Evolutionary conservation across 2,329 filamentous ascomycete species (phyloP).

Genomic region (Zelopaecilomyces penicillatus): DNA sequence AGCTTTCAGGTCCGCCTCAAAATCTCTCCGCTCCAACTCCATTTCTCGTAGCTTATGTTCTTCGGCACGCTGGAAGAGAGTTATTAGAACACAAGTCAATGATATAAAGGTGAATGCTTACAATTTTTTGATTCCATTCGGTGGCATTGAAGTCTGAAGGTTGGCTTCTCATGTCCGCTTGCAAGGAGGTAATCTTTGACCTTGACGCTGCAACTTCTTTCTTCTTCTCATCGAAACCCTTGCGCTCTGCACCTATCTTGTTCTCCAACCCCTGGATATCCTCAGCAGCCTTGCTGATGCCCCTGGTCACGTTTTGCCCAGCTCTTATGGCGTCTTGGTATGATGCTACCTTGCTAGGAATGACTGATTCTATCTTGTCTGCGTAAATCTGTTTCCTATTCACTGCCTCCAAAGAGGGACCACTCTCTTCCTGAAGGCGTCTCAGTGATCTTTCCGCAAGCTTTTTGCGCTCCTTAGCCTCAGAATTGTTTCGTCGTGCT

Average conservation of each 20-base stretch:
- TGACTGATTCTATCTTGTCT: slow-evolving; percentile 44
- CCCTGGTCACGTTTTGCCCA: slow-evolving; percentile 35
- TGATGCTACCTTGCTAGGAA: slow-evolving; percentile 44
- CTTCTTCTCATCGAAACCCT: slow-evolving; percentile 40
- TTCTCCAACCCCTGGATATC: slow-evolving; percentile 34
- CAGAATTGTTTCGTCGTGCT: slow-evolving; percentile 37
- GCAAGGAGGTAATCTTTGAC: slow-evolving; percentile 52
- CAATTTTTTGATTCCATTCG: slow-evolving; percentile 65
- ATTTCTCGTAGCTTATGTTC: slow-evolving; percentile 49
- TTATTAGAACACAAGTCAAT: not conserved
- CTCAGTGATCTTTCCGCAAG: slow-evolving; percentile 48
- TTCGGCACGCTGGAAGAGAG: slow-evolving; percentile 45
- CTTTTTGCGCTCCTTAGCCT: slow-evolving; percentile 48
- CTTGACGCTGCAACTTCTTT: slow-evolving; percentile 42
- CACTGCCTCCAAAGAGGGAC: slow-evolving; percentile 62
- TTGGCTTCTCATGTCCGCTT: slow-evolving; percentile 52
- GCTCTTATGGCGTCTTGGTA: slow-evolving; percentile 46
- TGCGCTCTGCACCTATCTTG: slow-evolving; percentile 43
- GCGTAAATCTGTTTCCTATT: slow-evolving; percentile 63
- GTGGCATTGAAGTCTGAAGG: slow-evolving; percentile 60
- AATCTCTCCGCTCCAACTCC: slow-evolving; percentile 31
- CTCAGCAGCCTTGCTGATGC: slow-evolving; percentile 27
- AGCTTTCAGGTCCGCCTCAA: slow-evolving; percentile 31
- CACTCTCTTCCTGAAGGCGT: slow-evolving; percentile 48
- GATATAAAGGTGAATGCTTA: slow-evolving; percentile 32